phyloP scores from a whole-genome alignment of 768 basidiomycete species.

The Pisolithus sp. region DNA sequence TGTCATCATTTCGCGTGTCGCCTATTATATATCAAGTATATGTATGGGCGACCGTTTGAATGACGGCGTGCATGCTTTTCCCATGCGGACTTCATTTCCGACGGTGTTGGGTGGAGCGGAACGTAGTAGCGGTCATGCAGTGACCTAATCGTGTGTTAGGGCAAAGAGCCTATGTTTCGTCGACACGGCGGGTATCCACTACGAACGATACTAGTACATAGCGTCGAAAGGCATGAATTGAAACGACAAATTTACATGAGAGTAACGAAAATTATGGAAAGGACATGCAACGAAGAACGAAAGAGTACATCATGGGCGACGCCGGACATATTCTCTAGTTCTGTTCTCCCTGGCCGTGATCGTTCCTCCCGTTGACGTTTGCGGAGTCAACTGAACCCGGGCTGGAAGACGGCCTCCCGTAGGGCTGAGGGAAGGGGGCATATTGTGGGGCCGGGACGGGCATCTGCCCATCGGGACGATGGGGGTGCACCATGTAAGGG shows the following conservation, averaged over 20 bases:
- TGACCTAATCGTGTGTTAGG: neutral
- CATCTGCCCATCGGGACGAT: slow-evolving; percentile 36
- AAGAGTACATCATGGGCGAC: neutral
- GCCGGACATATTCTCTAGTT: neutral
- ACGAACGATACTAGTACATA: neutral
- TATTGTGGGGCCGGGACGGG: slow-evolving; percentile 31
- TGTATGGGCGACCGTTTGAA: no score
- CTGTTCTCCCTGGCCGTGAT: neutral
- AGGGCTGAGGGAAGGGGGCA: slow-evolving; percentile 32
- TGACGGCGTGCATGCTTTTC: no score
- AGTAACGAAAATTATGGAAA: neutral
- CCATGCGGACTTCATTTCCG: no score
- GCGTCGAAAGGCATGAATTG: neutral
- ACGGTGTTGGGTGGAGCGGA: neutral
- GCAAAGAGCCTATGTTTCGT: no score
- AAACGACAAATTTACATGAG: neutral
- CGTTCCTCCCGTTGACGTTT: slow-evolving; percentile 5
- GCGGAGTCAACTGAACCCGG: neutral
- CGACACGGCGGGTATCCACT: neutral
- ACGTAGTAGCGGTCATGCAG: neutral
- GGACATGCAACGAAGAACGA: neutral
- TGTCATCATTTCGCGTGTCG: no score
- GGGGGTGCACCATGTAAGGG: slow-evolving; percentile 42
- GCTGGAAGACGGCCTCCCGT: slow-evolving; percentile 13
- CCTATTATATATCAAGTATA: no score